Conservation (phyloP, 768 basidiomycete genomes). For the Dioszegia crocea region DNA sequence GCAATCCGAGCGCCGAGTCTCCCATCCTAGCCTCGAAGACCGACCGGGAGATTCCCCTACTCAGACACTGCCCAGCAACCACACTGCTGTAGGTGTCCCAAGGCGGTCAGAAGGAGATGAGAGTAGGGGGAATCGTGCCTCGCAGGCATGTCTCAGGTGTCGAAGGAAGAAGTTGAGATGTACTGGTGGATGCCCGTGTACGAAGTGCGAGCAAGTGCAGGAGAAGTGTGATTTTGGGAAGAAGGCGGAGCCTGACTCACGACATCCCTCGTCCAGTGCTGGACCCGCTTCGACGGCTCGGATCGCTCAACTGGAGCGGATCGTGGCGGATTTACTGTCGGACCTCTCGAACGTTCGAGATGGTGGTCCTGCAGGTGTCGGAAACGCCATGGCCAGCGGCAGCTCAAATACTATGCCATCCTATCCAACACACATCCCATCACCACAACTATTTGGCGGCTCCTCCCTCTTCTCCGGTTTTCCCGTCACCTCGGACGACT, state of each 20-base stretch:
- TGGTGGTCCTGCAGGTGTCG: background rate
- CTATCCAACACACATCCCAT: background rate
- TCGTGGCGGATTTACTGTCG: conserved; percentile 11
- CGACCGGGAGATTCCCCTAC: too few relatives aligned
- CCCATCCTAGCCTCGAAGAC: too few relatives aligned
- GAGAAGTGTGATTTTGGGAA: conserved; percentile 25
- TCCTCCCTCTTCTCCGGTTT: background rate
- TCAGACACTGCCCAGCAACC: too few relatives aligned
- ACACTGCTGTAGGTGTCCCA: too few relatives aligned
- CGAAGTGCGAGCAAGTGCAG: conserved; percentile 20
- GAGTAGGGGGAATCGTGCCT: conserved; percentile 12
- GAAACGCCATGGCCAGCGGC: background rate
- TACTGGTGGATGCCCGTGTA: conserved; percentile 30
- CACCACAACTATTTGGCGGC: background rate
- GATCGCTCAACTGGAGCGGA: conserved; percentile 14
- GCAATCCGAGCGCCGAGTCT: too few relatives aligned
- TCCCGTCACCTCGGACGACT: background rate
- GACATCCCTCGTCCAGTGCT: background rate
- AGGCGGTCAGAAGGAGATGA: conserved; percentile 6
- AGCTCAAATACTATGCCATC: background rate
- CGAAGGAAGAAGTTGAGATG: conserved; percentile 30
- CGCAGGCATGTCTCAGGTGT: conserved; percentile 33
- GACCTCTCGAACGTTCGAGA: background rate
- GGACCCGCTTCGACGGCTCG: conserved; percentile 1
- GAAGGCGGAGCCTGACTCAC: background rate